Evolutionary conservation across 2,329 filamentous ascomycete species (phyloP).

Genomic region (Monosporascus sp.): DNA sequence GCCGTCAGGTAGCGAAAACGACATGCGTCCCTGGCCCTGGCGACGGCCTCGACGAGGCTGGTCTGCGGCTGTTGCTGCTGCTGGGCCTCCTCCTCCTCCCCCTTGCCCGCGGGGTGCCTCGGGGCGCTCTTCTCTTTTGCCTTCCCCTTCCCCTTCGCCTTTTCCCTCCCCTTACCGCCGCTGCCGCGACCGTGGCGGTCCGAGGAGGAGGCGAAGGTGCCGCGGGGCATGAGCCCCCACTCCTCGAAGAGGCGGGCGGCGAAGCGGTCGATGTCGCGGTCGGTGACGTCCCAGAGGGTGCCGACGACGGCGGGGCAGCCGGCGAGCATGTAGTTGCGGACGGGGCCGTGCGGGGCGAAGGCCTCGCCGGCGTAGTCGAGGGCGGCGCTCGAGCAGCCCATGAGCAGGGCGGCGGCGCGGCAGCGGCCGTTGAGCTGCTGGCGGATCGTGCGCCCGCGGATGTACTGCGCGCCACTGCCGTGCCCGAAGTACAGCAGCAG

Average conservation of each 20-base stretch:
- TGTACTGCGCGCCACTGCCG: slow-evolving; percentile 90
- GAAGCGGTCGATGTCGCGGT: slow-evolving; percentile 94
- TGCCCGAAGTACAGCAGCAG: slow-evolving; percentile 93
- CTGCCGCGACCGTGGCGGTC: slow-evolving; percentile 14
- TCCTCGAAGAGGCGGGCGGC: slow-evolving; percentile 72
- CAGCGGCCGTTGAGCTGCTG: slow-evolving; percentile 62
- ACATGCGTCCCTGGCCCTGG: slow-evolving; percentile 70
- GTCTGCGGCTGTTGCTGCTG: slow-evolving; percentile 21
- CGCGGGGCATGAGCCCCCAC: slow-evolving; percentile 69
- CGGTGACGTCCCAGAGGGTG: slow-evolving; percentile 96
- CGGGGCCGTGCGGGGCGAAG: slow-evolving; percentile 86
- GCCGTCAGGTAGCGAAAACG: slow-evolving; percentile 88
- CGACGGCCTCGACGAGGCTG: slow-evolving; percentile 77
- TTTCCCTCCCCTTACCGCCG: slow-evolving; percentile 22
- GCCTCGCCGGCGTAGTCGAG: not conserved
- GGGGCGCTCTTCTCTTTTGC: slow-evolving; percentile 10
- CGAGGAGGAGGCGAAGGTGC: slow-evolving; percentile 36
- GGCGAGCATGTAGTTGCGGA: slow-evolving; percentile 87
- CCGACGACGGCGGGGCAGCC: slow-evolving; percentile 83
- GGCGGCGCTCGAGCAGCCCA: slow-evolving; percentile 67
- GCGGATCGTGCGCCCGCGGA: slow-evolving; percentile 77
- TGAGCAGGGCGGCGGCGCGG: slow-evolving; percentile 74
- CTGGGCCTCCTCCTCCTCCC: slow-evolving; percentile 13
- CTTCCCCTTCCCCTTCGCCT: slow-evolving; percentile 25
- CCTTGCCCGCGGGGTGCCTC: slow-evolving; percentile 14